Conservation (phyloP, 176 grass and related monocot genomes). For the Phyllostachys edulis region DNA sequence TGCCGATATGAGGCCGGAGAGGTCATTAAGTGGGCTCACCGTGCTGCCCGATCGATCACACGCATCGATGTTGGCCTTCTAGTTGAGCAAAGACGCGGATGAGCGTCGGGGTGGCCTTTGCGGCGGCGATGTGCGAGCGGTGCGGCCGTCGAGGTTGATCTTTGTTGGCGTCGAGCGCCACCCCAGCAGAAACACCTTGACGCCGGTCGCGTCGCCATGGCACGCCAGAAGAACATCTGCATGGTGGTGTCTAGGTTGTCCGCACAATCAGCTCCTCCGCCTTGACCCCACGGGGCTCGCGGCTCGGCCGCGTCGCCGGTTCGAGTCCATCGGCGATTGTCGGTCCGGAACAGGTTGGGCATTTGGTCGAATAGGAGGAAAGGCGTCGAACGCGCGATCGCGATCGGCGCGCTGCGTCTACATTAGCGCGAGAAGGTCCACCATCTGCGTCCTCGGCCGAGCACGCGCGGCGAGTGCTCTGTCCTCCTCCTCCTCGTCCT, state of each 20-base stretch:
- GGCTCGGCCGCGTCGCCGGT: constrained; percentile 63
- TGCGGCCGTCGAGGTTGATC: constrained; percentile 95
- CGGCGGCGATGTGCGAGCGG: constrained; percentile 82
- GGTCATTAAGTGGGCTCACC: constrained; percentile 40
- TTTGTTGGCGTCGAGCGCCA: constrained; percentile 92
- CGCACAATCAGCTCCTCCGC: constrained; percentile 63
- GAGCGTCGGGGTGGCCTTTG: constrained; percentile 65
- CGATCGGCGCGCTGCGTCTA: no score
- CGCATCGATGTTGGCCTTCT: constrained; percentile 89
- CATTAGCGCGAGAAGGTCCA: no score
- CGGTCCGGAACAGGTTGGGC: no score
- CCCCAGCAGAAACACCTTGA: constrained; percentile 56
- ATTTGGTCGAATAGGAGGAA: no score
- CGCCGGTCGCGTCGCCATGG: constrained; percentile 66
- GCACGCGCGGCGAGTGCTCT: no score
- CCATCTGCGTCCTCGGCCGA: no score
- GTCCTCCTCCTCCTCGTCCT: no score
- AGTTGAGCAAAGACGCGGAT: constrained; percentile 65
- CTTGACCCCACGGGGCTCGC: constrained; percentile 44
- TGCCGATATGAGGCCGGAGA: background rate
- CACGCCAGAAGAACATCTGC: constrained; percentile 91
- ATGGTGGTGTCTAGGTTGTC: constrained; percentile 84
- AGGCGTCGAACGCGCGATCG: no score
- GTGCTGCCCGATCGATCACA: constrained; percentile 97
- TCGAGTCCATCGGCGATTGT: constrained; percentile 90